These are phyloP conservation scores for Pseudocohnilembus persalinus DNA, from an alignment of 169 alveolate genomes.

Conservation along the genomic window DNA sequence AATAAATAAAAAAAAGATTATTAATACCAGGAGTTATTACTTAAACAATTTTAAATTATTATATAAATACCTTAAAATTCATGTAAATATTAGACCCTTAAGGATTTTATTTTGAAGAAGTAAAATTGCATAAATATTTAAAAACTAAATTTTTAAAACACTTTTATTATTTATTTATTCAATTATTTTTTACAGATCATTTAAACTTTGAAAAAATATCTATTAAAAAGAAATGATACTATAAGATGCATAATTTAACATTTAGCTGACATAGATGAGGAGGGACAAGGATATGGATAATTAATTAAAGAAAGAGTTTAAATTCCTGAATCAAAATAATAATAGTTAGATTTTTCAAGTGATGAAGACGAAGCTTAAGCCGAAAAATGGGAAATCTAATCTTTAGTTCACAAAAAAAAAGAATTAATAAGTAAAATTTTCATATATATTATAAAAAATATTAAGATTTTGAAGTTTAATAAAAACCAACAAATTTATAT, in stretches of 20 bases:
- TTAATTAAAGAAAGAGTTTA: conserved; percentile 1
- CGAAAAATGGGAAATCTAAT: conserved; percentile 26
- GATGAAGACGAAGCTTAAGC: conserved; percentile 33
- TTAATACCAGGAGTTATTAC: conserved; percentile 43
- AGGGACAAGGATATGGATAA: conserved; percentile 27
- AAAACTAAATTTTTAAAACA: background rate
- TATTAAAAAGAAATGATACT: conserved; percentile 40
- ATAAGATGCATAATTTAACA: conserved; percentile 36
- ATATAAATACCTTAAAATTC: conserved; percentile 34
- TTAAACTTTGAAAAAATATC: conserved; percentile 31
- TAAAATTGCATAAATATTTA: no score
- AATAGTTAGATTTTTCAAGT: conserved; percentile 36
- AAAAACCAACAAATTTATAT: background rate
- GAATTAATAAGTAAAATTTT: conserved; percentile 7
- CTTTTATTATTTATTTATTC: no score
- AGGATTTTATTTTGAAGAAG: conserved; percentile 28
- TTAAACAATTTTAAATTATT: conserved; percentile 34
- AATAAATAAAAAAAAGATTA: conserved; percentile 28
- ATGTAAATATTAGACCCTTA: conserved; percentile 38
- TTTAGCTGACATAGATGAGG: conserved; percentile 27
- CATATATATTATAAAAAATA: background rate
- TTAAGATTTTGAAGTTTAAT: no score
- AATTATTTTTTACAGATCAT: conserved; percentile 3
- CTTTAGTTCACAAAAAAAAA: conserved; percentile 10
- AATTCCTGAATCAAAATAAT: background rate